Percentiles rank a stretch among this genome's conserved stretches.
Evolutionary conservation across 108 stramenopile genomes (phyloP).

Genomic region (Skeletonema menzelii): DNA sequence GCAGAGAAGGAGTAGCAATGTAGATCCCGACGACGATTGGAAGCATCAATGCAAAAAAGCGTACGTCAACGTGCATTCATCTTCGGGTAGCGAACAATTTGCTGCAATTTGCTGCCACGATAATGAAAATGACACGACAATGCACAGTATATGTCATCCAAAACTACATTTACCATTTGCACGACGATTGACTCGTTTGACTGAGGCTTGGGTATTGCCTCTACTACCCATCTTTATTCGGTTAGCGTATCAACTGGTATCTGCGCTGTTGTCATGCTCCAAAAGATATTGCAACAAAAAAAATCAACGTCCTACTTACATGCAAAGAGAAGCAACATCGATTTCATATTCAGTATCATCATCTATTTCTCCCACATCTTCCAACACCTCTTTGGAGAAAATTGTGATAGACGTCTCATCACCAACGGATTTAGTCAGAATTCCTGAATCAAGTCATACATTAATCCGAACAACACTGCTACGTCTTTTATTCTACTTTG

Average conservation of each 20-base stretch:
- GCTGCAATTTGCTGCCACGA: conserved; percentile 59
- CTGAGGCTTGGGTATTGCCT: conserved; percentile 82
- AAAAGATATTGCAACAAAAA: background rate
- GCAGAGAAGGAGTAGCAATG: background rate
- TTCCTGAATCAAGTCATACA: background rate
- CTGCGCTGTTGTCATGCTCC: background rate
- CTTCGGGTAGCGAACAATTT: conserved; percentile 44
- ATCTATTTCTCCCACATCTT: conserved; percentile 9
- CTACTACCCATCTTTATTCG: conserved; percentile 76
- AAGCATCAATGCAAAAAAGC: conserved; percentile 48
- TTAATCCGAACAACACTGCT: conserved; percentile 10
- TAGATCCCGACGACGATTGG: background rate
- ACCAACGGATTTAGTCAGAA: background rate
- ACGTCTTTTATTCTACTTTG: conserved; percentile 61
- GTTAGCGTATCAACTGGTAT: conserved; percentile 21
- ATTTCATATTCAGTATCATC: conserved; percentile 10
- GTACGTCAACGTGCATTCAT: conserved; percentile 68
- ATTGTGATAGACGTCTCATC: background rate
- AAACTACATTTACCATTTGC: conserved; percentile 49
- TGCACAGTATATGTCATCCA: conserved; percentile 29
- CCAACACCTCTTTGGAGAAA: background rate
- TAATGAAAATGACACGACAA: background rate
- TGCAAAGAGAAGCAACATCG: conserved; percentile 4
- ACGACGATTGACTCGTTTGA: conserved; percentile 55
- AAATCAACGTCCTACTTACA: background rate